These are phyloP conservation scores for Tetrapisispora namnaoensis DNA, from an alignment of 805 yeast species.

Conservation along the genomic window DNA sequence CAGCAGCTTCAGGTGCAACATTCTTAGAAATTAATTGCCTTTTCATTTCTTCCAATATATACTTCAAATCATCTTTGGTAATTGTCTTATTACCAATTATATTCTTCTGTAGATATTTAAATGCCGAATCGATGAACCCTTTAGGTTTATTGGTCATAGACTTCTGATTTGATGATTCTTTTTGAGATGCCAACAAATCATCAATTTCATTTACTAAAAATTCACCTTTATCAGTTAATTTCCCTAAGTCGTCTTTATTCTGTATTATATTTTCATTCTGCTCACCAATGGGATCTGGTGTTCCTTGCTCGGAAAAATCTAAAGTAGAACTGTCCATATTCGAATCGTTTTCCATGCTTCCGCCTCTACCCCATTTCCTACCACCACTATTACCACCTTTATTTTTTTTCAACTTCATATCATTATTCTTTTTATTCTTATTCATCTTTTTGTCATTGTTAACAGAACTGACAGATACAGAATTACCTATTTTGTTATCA, in stretches of 20 bases:
- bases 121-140: constrained; percentile 26
- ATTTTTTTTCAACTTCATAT: constrained; percentile 3
- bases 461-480: background rate
- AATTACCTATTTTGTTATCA: background rate
- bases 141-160: constrained; percentile 35
- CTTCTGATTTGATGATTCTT: constrained; percentile 21
- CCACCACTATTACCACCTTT: constrained; percentile 14
- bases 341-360: constrained; percentile 37
- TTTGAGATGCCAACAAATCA: constrained; percentile 21
- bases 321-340: constrained; percentile 34
- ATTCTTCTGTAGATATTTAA: constrained; percentile 47
- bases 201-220: constrained; percentile 57
- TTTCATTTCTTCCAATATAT: constrained; percentile 54
- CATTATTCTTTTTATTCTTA: background rate
- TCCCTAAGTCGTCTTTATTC: constrained; percentile 32
- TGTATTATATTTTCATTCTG: constrained; percentile 15
- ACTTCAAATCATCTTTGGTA: constrained; percentile 51
- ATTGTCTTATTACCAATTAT: constrained; percentile 62
- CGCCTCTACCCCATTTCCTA: constrained; percentile 63
- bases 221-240: constrained; percentile 41
- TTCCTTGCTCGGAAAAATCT: constrained; percentile 44
- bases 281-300: constrained; percentile 8
- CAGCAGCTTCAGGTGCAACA: constrained; percentile 86
- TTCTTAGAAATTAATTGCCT: constrained; percentile 77
- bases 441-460: constrained; percentile 6